These are phyloP conservation scores for Arthrobotrys sphaeroides DNA, from an alignment of 2,329 filamentous ascomycete genomes.

Conservation along the genomic window DNA sequence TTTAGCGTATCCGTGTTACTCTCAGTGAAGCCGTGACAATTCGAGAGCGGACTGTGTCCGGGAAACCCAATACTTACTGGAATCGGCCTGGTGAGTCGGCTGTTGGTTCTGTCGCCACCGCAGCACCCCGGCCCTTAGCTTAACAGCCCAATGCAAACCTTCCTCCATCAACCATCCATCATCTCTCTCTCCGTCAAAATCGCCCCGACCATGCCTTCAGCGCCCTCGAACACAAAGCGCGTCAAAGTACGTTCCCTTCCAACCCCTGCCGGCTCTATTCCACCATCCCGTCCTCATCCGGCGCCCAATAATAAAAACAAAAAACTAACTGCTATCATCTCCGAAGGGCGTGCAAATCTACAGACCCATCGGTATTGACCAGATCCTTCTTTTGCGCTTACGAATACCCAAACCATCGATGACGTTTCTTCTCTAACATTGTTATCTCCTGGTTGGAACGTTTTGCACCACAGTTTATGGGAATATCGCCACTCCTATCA, in stretches of 20 bases:
- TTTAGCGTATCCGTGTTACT: too few species aligned
- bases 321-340: too few species aligned
- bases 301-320: too few species aligned
- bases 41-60: too few species aligned
- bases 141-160: too few species aligned
- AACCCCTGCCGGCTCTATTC: not conserved
- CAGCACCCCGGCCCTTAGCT: too few species aligned
- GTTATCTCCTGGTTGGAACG: not conserved
- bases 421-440: not conserved
- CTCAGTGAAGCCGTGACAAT: too few species aligned
- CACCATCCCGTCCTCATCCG: conserved; percentile 26
- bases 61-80: too few species aligned
- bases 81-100: too few species aligned
- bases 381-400: not conserved
- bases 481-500: conserved; percentile 80
- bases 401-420: too few species aligned
- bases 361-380: conserved; percentile 51
- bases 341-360: conserved; percentile 55
- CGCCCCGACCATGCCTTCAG: conserved; percentile 33
- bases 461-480: conserved; percentile 65
- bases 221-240: conserved; percentile 51
- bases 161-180: not conserved
- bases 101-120: too few species aligned
- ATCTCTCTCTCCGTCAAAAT: not conserved
- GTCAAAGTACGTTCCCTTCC: conserved; percentile 48